Evolutionary conservation across 2,329 filamentous ascomycete genomes (phyloP), one percentile per base, ranked within the genome.

Genomic region (Colletotrichum gloeosporioides): DNA sequence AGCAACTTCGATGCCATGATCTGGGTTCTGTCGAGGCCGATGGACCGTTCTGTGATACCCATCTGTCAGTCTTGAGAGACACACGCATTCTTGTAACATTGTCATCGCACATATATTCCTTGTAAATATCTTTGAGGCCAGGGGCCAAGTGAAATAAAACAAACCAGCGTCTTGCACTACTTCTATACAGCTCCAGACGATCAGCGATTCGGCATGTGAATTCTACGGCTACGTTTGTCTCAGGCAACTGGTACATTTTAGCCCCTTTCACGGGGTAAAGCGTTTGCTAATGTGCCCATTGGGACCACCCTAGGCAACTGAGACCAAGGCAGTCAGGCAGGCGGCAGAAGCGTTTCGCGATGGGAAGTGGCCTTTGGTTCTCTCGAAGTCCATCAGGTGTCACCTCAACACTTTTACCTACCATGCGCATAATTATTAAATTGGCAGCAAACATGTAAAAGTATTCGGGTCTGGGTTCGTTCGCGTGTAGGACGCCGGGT

Each of bases 111-210:
- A 36, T 29, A 62, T 34, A 27, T 62, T 70, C 25, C 39, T 70
- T 70, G 57, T 70, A 70, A 70, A 63, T 63, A 53, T 27, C 7
- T 70, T 53, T 49, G 18, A 49, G 68, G 68, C 68, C 68, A 63
- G 34, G 57, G n/a, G 68, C 68, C 39, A 62, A 29, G 39, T 63
- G 34, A 29, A 70, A 53, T n/a, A 22, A 31, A 9, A 59, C 25
- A 6, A 12, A 29, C 18, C 65, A 27, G 55, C 55, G 55, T 34
- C 27, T 49, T 63, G 36, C 34, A 70, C 49, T 63, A n/a, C 18
- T 25, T 63, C 8, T 8, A n/a, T 22, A 2, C 2, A 7, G n/a
- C 44, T n/a, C n/a, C 8, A 13, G n/a, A n/a, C 6, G 4, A 7
- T 22, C 8, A 7, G 10, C 22, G 44, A 49, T 22, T 4, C 39